Conservation (phyloP, 208 protist genomes). For the Leishmania guyanensis region DNA sequence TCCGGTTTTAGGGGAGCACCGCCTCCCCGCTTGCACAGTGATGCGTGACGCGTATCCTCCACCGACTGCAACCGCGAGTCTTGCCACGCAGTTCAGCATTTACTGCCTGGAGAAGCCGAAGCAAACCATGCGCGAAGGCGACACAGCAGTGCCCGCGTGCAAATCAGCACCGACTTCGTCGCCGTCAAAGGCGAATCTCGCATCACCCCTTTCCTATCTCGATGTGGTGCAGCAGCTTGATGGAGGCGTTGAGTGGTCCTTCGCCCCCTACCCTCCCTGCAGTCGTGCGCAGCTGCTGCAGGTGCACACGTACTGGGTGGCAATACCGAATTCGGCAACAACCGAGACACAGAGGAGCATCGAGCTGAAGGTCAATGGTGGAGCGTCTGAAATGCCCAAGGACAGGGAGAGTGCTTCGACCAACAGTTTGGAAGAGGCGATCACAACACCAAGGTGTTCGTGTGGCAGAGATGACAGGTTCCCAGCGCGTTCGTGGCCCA, state of each 20-base stretch:
- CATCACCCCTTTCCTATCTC: conserved; percentile 4
- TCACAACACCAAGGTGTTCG: not conserved
- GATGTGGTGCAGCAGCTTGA: conserved; percentile 27
- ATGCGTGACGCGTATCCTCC: not conserved
- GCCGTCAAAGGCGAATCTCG: not conserved
- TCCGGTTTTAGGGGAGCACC: not conserved
- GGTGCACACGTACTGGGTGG: conserved; percentile 54
- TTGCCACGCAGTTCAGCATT: conserved; percentile 4
- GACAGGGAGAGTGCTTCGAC: not conserved
- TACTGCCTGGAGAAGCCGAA: conserved; percentile 11
- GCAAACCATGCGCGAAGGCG: not conserved
- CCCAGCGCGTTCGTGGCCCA: not conserved
- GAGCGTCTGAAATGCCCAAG: not conserved
- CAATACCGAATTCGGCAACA: conserved; percentile 1
- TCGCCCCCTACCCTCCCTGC: conserved; percentile 68
- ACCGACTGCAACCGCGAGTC: not conserved
- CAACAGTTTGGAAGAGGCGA: not conserved
- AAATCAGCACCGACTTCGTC: not conserved
- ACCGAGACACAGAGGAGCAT: not conserved
- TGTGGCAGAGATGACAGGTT: not conserved
- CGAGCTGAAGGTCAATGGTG: too few relatives aligned
- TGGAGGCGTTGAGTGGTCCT: conserved; percentile 16
- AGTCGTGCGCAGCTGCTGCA: conserved; percentile 46
- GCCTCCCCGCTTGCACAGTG: not conserved
- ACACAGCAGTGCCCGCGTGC: not conserved